Evolutionary conservation across 306 rosid genomes (phyloP).

Genomic region (Gastrolobium bilobum): DNA sequence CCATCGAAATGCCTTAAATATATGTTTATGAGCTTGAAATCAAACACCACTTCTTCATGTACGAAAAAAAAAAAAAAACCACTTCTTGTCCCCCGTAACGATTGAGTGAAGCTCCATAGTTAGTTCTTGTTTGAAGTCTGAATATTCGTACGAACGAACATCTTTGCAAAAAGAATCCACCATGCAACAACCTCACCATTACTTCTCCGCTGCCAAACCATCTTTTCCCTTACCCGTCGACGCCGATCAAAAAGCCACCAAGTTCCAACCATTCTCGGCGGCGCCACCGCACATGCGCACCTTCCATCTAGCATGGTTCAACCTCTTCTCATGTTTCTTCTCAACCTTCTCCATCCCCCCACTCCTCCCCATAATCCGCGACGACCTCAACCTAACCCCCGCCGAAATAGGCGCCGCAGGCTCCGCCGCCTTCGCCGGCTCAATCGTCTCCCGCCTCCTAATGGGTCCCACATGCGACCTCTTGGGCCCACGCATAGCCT

Average conservation of each 20-base stretch:
- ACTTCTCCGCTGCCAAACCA: not conserved
- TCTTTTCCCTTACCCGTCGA: constrained; percentile 48
- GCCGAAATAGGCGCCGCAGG: constrained; percentile 56
- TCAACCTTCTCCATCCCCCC: constrained; percentile 78
- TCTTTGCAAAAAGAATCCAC: not conserved
- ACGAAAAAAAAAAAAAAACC: no score
- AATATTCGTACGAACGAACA: no score
- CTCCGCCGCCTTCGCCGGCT: constrained; percentile 62
- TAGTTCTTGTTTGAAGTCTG: no score
- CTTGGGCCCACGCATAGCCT: constrained; percentile 64
- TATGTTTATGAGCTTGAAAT: no score
- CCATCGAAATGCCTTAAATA: no score
- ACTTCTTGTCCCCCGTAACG: no score
- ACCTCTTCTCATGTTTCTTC: constrained; percentile 74
- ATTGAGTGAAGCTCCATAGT: no score
- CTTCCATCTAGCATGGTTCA: constrained; percentile 75
- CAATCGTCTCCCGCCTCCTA: constrained; percentile 71
- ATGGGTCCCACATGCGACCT: constrained; percentile 73
- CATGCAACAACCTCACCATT: constrained; percentile 34
- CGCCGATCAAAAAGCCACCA: constrained; percentile 58
- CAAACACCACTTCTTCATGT: no score
- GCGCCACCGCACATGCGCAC: constrained; percentile 68
- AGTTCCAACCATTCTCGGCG: constrained; percentile 53
- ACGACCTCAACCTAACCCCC: constrained; percentile 63
- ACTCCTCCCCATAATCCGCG: constrained; percentile 62